These are phyloP conservation scores for Colletotrichum tanaceti DNA, from an alignment of 2,329 filamentous ascomycete species.

Conservation along the genomic window DNA sequence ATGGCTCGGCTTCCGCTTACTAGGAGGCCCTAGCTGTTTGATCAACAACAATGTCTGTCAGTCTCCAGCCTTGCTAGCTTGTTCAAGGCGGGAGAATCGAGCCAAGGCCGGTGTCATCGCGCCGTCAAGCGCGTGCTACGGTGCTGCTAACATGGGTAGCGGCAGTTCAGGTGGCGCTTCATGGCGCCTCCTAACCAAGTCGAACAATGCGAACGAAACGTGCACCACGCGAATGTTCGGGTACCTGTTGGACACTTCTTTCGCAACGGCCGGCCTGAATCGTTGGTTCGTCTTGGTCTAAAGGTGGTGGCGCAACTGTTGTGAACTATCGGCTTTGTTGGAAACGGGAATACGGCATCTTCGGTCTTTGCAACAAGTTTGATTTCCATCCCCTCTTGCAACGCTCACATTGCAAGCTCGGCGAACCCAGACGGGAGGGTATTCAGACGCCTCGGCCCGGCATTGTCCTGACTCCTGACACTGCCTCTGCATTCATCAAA, in stretches of 20 bases:
- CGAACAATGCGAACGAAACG: background rate
- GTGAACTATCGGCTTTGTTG: constrained; percentile 18
- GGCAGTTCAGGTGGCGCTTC: background rate
- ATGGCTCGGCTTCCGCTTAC: constrained; percentile 11
- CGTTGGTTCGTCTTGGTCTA: background rate
- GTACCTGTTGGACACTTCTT: background rate
- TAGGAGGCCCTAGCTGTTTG: constrained; percentile 22
- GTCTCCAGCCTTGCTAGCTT: background rate
- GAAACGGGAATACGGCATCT: constrained; percentile 19
- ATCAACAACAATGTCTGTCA: constrained; percentile 20
- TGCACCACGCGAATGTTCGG: background rate
- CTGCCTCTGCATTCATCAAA: no score
- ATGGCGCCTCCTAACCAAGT: background rate
- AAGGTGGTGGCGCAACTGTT: background rate
- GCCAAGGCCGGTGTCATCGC: background rate
- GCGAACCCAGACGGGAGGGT: background rate
- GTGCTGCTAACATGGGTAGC: constrained; percentile 2
- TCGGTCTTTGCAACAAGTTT: background rate
- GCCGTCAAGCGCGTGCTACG: background rate
- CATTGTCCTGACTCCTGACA: no score
- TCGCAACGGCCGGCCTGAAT: background rate
- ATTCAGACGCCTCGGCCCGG: no score
- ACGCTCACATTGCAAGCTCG: background rate
- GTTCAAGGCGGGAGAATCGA: constrained; percentile 7
- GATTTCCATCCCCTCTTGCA: background rate